Evolutionary conservation across 75 land plant species (phyloP), one percentile per base, ranked within the genome.

Genomic region (Sequoia sempervirens): DNA sequence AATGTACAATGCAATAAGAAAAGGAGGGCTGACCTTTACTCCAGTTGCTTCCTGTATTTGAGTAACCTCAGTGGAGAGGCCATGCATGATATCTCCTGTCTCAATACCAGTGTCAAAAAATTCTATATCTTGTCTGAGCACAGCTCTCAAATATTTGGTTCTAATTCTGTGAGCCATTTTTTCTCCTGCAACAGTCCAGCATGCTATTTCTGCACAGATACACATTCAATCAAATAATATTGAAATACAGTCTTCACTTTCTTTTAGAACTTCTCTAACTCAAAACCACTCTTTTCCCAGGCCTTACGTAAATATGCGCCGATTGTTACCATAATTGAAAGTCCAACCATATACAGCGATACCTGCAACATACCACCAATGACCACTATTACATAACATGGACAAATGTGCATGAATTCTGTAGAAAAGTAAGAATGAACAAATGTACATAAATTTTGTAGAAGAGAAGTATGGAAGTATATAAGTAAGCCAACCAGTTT

Each of bases 11-110:
- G n/a, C 1, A 23, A 58, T 50, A 68, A 38, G n/a, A 37, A 61
- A n/a, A n/a, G n/a, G 52, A 38, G 4, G 13, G 32, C 73, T 15
- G 15, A 87, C 92, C 91, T 92, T 90, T 53, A 89, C 93, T 0
- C 89, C 85, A 82, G 90, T 90, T 8, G 88, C 93, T 83, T 92
- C 93, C 82, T 92, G 93, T 66, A 92, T 88, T 50, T 86, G 93
- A 20, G 88, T 87, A 41, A 86, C 86, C 81, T 92, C 93, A 82
- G 86, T 88, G 30, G 91, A 85, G 68, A 92, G 85, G 26, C 93
- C 86, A 84, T 84, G 88, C 88, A 92, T 86, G 15, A 92, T 85
- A 58, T 92, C 91, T 53, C 90, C 89, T 1, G 93, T 90, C 58
- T 87, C 88, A 8, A 86, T 79, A 30, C 88, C 85, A 12, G 88